These are phyloP conservation scores for Termitomyces sp. DNA, from an alignment of 768 basidiomycete species.

Conservation along the genomic window DNA sequence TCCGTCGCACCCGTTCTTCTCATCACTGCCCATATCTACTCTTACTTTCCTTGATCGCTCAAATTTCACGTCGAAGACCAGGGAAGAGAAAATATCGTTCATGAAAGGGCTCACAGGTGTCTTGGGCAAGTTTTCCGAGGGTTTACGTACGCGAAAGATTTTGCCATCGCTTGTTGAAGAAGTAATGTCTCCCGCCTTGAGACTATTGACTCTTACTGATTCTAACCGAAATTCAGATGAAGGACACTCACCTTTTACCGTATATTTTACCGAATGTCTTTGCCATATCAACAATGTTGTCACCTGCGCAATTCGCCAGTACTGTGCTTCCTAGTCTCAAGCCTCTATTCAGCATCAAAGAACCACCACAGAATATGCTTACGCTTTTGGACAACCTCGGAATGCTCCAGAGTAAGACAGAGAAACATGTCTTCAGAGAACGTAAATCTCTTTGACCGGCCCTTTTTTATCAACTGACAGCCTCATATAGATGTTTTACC, in stretches of 20 bases:
- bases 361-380: slow-evolving; percentile 97
- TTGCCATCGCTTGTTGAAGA: slow-evolving; percentile 91
- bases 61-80: slow-evolving; percentile 88
- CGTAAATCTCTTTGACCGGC: slow-evolving; percentile 44
- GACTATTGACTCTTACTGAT: slow-evolving; percentile 1
- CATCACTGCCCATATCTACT: slow-evolving; percentile 91
- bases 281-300: slow-evolving; percentile 72
- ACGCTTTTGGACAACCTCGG: slow-evolving; percentile 86
- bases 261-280: slow-evolving; percentile 97
- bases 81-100: slow-evolving; percentile 95
- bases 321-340: slow-evolving; percentile 83
- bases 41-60: slow-evolving; percentile 95
- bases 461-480: slow-evolving; percentile 1
- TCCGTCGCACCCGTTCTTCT: slow-evolving; percentile 87
- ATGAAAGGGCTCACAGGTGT: slow-evolving; percentile 86
- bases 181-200: slow-evolving; percentile 31
- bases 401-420: slow-evolving; percentile 85
- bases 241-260: slow-evolving; percentile 88
- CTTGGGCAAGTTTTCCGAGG: slow-evolving; percentile 80
- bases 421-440: slow-evolving; percentile 80
- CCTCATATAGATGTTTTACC: slow-evolving; percentile 81
- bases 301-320: slow-evolving; percentile 73
- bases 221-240: slow-evolving; percentile 58
- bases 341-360: slow-evolving; percentile 85
- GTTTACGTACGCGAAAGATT: slow-evolving; percentile 82